These are phyloP conservation scores for Leccinum pallidistipes DNA, from an alignment of 1,284 basidiomycete species.

Conservation along the genomic window DNA sequence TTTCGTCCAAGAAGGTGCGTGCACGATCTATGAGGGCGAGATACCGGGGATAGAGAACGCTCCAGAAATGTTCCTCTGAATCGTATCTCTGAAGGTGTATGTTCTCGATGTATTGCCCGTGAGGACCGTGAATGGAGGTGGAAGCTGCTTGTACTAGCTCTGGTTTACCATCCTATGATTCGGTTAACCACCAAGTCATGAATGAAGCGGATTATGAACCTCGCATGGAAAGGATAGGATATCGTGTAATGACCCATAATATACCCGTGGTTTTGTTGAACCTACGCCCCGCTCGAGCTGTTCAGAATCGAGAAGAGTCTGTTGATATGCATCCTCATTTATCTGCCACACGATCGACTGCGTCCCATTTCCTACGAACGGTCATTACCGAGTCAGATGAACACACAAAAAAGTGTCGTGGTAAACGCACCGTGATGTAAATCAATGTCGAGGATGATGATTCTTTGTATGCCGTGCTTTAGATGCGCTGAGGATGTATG, in stretches of 20 bases:
- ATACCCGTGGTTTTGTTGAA: constrained; percentile 6
- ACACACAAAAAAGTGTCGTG: background rate
- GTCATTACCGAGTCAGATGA: background rate
- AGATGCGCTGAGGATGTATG: constrained; percentile 62
- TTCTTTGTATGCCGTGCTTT: constrained; percentile 73
- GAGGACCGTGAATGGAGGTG: constrained; percentile 74
- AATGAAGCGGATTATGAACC: constrained; percentile 40
- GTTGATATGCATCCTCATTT: constrained; percentile 82
- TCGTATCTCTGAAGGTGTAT: constrained; percentile 83
- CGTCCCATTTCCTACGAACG: constrained; percentile 70
- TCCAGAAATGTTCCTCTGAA: constrained; percentile 78
- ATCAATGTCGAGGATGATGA: constrained; percentile 92
- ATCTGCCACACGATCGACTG: constrained; percentile 84
- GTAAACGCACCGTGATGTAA: constrained; percentile 76
- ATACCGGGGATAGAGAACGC: constrained; percentile 65
- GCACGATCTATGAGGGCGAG: constrained; percentile 73
- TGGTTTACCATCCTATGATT: constrained; percentile 71
- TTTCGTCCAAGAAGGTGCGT: constrained; percentile 68
- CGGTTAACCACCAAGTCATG: constrained; percentile 4
- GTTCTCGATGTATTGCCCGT: constrained; percentile 92
- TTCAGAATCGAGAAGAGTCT: constrained; percentile 58
- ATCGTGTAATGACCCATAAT: constrained; percentile 53
- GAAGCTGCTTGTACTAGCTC: constrained; percentile 85
- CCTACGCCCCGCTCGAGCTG: constrained; percentile 34
- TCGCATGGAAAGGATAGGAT: constrained; percentile 93